These are phyloP conservation scores for Typha latifolia DNA, from an alignment of 176 grass and related monocot species.

Conservation along the genomic window DNA sequence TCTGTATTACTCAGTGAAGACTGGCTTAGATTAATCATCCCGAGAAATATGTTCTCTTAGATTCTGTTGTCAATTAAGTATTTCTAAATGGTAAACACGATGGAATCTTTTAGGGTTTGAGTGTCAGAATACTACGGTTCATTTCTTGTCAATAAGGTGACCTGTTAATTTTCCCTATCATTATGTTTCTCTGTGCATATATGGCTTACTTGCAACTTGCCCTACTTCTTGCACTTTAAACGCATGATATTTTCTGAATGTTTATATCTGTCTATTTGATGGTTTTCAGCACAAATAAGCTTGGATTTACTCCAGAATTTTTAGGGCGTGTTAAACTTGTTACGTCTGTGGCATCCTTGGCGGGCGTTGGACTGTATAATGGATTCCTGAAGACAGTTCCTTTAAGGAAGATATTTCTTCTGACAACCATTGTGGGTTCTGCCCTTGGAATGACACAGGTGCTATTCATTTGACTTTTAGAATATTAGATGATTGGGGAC, in stretches of 20 bases:
- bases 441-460: conserved; percentile 96
- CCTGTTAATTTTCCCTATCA: too few relatives aligned
- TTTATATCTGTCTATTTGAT: conserved; percentile 21
- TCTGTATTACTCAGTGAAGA: too few relatives aligned
- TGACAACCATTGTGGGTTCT: conserved; percentile 69
- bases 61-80: too few relatives aligned
- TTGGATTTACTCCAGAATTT: conserved; percentile 93
- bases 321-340: conserved; percentile 81
- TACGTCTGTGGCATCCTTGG: conserved; percentile 82
- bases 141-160: not conserved
- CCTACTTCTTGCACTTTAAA: conserved; percentile 14
- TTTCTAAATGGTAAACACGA: too few relatives aligned
- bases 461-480: conserved; percentile 6
- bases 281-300: conserved; percentile 83
- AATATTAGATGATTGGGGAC: conserved; percentile 6
- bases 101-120: too few relatives aligned
- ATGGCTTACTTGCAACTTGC: not conserved
- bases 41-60: too few relatives aligned
- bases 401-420: conserved; percentile 75
- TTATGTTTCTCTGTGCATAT: conserved; percentile 1
- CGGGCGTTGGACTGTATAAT: conserved; percentile 84
- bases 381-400: conserved; percentile 73
- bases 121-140: not conserved
- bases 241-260: conserved; percentile 7
- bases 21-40: too few relatives aligned